Evolutionary conservation across 2,329 filamentous ascomycete species (phyloP).

Genomic region (Falciphora oryzae): DNA sequence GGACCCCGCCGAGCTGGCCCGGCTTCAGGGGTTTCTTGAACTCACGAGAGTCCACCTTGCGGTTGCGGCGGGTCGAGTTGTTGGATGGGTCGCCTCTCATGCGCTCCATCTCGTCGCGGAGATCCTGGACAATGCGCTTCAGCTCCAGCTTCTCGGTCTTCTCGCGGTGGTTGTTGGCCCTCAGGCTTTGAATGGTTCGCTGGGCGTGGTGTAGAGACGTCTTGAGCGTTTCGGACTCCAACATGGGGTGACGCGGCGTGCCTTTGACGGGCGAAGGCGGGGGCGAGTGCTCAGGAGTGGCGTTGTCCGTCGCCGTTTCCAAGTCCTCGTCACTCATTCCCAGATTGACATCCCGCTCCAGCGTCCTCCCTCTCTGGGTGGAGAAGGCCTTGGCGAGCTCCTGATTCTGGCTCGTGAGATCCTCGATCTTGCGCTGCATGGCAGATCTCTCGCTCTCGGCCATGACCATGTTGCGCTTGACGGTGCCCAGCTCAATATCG

Average conservation of each 20-base stretch:
- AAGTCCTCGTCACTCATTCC: slow-evolving; percentile 57
- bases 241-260: slow-evolving; percentile 80
- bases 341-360: slow-evolving; percentile 57
- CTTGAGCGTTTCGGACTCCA: slow-evolving; percentile 95
- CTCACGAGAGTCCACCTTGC: slow-evolving; percentile 57
- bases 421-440: slow-evolving; percentile 80
- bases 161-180: slow-evolving; percentile 91
- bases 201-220: slow-evolving; percentile 92
- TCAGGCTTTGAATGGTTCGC: slow-evolving; percentile 91
- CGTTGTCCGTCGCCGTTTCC: slow-evolving; percentile 59
- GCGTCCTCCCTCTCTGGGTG: slow-evolving; percentile 59
- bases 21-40: slow-evolving; percentile 67
- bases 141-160: slow-evolving; percentile 98
- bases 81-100: slow-evolving; percentile 47
- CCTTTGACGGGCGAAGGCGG: slow-evolving; percentile 86
- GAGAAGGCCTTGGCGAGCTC: slow-evolving; percentile 83
- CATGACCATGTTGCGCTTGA: slow-evolving; percentile 72
- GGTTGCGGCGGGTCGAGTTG: slow-evolving; percentile 52
- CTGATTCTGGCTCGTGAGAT: slow-evolving; percentile 81
- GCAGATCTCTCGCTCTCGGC: slow-evolving; percentile 73
- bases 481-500: slow-evolving; percentile 79
- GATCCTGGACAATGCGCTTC: slow-evolving; percentile 90
- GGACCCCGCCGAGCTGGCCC: slow-evolving; percentile 68
- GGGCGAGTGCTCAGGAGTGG: slow-evolving; percentile 83
- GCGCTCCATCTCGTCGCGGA: slow-evolving; percentile 83